Percentiles rank a stretch among this genome's conserved stretches.
Evolutionary conservation across 192 early-diverging fungal genomes (phyloP).

Genomic region (Coemansia sp.): DNA sequence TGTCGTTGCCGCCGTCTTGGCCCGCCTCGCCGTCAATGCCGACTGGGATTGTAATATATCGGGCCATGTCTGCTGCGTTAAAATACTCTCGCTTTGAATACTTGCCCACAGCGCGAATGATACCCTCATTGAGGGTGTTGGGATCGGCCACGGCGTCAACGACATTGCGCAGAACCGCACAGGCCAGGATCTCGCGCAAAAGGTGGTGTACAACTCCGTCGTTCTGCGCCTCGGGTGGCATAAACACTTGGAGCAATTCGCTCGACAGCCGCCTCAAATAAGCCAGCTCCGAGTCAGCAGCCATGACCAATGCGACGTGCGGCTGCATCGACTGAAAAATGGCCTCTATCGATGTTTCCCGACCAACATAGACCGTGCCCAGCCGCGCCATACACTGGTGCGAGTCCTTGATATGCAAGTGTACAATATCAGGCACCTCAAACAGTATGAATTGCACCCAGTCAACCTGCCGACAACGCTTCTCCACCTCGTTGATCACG

Average conservation of each 20-base stretch:
- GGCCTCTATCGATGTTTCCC: conserved; percentile 42
- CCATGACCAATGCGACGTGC: conserved; percentile 42
- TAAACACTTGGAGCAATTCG: conserved; percentile 39
- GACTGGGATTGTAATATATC: conserved; percentile 42
- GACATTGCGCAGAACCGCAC: conserved; percentile 52
- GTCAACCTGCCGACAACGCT: conserved; percentile 30
- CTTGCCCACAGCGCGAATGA: conserved; percentile 36
- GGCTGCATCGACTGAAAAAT: conserved; percentile 53
- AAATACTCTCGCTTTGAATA: conserved; percentile 47
- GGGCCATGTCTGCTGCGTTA: conserved; percentile 39
- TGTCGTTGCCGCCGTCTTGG: neutral
- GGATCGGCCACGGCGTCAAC: conserved; percentile 44
- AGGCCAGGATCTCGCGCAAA: conserved; percentile 48
- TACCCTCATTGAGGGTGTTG: conserved; percentile 48
- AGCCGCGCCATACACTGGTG: conserved; percentile 46
- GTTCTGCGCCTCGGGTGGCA: conserved; percentile 43
- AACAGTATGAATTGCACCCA: conserved; percentile 47
- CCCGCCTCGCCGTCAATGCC: conserved; percentile 26
- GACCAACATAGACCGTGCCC: conserved; percentile 43
- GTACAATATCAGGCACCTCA: conserved; percentile 43
- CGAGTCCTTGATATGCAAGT: conserved; percentile 42
- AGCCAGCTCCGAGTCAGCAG: conserved; percentile 48
- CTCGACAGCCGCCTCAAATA: conserved; percentile 43
- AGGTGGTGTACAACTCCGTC: conserved; percentile 45
- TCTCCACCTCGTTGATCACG: conserved; percentile 37